Evolutionary conservation across 1,284 basidiomycete genomes (phyloP).

Genomic region (Cystobasidium sp.): DNA sequence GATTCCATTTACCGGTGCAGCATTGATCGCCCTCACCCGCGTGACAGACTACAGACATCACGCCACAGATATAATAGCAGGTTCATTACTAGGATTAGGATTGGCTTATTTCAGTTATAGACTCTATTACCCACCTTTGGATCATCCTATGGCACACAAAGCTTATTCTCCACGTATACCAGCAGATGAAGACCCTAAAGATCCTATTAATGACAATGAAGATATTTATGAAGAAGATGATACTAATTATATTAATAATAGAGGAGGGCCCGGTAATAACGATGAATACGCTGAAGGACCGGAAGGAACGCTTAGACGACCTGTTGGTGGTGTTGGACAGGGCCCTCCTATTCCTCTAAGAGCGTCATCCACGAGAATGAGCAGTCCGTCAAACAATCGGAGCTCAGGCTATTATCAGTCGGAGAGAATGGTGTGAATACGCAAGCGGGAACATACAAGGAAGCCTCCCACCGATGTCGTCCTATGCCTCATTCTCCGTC

Average conservation of each 20-base stretch:
- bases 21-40: constrained; percentile 75
- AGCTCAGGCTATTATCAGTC: not conserved
- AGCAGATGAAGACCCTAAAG: constrained; percentile 33
- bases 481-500: no score
- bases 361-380: not conserved
- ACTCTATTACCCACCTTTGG: constrained; percentile 49
- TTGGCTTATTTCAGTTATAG: constrained; percentile 53
- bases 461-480: no score
- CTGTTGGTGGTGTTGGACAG: constrained; percentile 23
- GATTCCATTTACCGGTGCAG: constrained; percentile 75
- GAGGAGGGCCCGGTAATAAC: not conserved
- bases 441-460: no score
- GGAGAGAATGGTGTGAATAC: not conserved
- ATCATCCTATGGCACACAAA: constrained; percentile 39
- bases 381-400: not conserved
- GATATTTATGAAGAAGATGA: constrained; percentile 3
- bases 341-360: constrained; percentile 9
- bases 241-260: no score
- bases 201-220: not conserved
- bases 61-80: constrained; percentile 58
- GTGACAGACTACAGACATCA: constrained; percentile 60
- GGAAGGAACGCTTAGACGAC: constrained; percentile 34
- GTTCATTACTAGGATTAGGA: constrained; percentile 55
- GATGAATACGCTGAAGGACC: constrained; percentile 4
- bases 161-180: constrained; percentile 46